Evolutionary conservation across 2,329 filamentous ascomycete genomes (phyloP).

Genomic region (Venturia aucupariae): DNA sequence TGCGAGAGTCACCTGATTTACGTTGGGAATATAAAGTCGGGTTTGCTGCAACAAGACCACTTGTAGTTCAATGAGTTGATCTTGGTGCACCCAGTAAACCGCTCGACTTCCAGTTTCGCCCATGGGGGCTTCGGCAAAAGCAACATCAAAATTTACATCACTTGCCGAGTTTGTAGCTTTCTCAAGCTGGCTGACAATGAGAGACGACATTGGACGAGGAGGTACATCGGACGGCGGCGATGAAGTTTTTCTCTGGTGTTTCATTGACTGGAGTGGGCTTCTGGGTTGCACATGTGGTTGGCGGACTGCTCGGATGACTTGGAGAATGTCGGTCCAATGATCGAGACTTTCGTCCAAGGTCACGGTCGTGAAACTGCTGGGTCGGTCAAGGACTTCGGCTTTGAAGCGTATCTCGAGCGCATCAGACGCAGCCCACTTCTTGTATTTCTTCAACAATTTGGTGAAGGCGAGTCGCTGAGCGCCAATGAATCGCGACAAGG

Average conservation of each 20-base stretch:
- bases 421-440: slow-evolving; percentile 74
- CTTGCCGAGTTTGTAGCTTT: not conserved
- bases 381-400: slow-evolving; percentile 53
- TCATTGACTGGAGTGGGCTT: not conserved
- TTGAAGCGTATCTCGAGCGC: slow-evolving; percentile 57
- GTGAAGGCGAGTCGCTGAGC: slow-evolving; percentile 69
- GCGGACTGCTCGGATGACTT: slow-evolving; percentile 20
- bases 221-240: not conserved
- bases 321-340: slow-evolving; percentile 39
- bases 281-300: not conserved
- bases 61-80: slow-evolving; percentile 45
- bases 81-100: slow-evolving; percentile 45
- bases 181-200: slow-evolving; percentile 4
- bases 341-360: slow-evolving; percentile 48
- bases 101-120: slow-evolving; percentile 37
- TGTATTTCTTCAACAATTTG: slow-evolving; percentile 80
- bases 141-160: slow-evolving; percentile 37
- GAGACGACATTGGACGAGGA: not conserved
- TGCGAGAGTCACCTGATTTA: slow-evolving; percentile 7
- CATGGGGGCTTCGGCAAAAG: slow-evolving; percentile 38
- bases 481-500: slow-evolving; percentile 60
- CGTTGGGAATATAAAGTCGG: slow-evolving; percentile 28
- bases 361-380: slow-evolving; percentile 62
- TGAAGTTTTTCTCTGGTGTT: not conserved
- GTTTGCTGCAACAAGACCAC: slow-evolving; percentile 42